phyloP scores from a whole-genome alignment of 129 eudicot genomes.

The sunflower (Helianthus annuus) region HanXRQr2.0-SUNRISE NC_035434.2:27079653-27080152 shows the following conservation, averaged over 20 bases:
- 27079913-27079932: no score
- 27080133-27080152: neutral
- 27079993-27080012: neutral
- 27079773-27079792: neutral
- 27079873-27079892: neutral
- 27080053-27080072: neutral
- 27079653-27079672: neutral
- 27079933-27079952: no score
- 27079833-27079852: neutral
- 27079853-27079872: neutral
- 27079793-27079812: neutral
- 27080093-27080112: neutral
- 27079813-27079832: neutral
- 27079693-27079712: slow-evolving; percentile 3
- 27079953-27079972: neutral
- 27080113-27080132: neutral
- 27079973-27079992: neutral
- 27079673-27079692: neutral
- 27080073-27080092: neutral
- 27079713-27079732: neutral
- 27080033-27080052: neutral
- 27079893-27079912: no score
- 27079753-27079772: neutral
- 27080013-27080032: neutral
- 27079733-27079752: neutral